Evolutionary conservation across 805 yeast species (phyloP), one percentile per base, ranked within the genome.

Genomic region (Phaffomyces thermotolerans): DNA sequence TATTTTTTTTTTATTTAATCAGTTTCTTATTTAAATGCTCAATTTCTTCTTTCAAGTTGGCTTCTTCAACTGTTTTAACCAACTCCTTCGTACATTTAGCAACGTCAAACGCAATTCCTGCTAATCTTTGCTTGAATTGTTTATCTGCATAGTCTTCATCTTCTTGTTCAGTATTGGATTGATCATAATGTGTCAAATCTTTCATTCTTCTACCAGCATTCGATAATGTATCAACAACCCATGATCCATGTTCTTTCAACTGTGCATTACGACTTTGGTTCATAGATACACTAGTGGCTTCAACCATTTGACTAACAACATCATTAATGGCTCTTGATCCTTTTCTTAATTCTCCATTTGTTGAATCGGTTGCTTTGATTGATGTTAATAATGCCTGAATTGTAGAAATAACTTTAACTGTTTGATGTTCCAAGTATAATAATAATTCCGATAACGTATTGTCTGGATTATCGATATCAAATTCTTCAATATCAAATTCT

Each of bases 11-110:
- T 18, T 39, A 53, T 32, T 45, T 47, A 30, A 35, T 47, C 32
- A 55, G 42, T 39, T 84, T 75, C 12, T 87, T 79, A 64, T 88
- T 90, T 52, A 88, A 72, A 51, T 81, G 80, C 5, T 81, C 89
- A 54, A 90, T 84, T 56, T 89, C 96, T 52, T 84, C 90, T 56
- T 83, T 83, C 55, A 90, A 68, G 57, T 90, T 84, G 22, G 95
- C 95, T 60, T 90, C 97, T 61, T 91, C 97, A 6, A 91, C 96
- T 1, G 95, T 86, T 67, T 90, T 90, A 18, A 91, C 98, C 58
- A 91, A 73, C 63, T 91, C 98, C 63, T 90, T 91, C 6, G 97
- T 91, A 62, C 95, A 84, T 64, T 91, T 89, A 22, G 97, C 97
- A 66, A 91, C 86, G 62, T 91, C 98, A 67, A 89, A 91, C 25